Conservation (phyloP, 2,329 filamentous ascomycete species). For the Arthrobotrys conoides region DNA sequence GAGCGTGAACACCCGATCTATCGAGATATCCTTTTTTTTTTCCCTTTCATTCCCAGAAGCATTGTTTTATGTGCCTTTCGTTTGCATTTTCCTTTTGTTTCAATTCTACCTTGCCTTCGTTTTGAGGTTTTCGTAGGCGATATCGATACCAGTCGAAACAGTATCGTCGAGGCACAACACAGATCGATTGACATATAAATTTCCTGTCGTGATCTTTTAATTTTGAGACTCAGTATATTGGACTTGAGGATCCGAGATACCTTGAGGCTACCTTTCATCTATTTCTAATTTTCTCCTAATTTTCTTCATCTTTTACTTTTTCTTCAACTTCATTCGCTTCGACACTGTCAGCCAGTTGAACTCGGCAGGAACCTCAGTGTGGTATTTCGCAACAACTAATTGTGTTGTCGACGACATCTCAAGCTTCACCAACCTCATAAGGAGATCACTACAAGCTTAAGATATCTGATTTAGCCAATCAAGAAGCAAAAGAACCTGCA, state of each 20-base stretch:
- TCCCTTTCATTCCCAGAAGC: slow-evolving; percentile 37
- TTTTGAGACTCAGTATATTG: background rate
- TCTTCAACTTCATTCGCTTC: background rate
- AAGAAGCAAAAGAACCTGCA: background rate
- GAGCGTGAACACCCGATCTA: background rate
- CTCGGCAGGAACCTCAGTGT: slow-evolving; percentile 11
- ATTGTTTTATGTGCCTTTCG: slow-evolving; percentile 56
- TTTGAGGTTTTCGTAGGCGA: slow-evolving; percentile 7
- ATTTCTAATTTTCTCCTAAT: background rate
- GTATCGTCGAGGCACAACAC: background rate
- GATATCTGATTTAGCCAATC: background rate
- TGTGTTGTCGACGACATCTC: slow-evolving; percentile 32
- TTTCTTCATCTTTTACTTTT: background rate
- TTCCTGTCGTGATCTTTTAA: background rate
- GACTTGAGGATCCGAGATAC: slow-evolving; percentile 12
- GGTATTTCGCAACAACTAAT: slow-evolving; percentile 15
- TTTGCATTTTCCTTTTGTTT: slow-evolving; percentile 43
- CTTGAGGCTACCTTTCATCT: background rate
- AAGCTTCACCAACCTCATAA: slow-evolving; percentile 8
- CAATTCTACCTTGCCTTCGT: slow-evolving; percentile 33
- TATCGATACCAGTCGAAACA: background rate
- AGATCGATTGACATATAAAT: background rate
- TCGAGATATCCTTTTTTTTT: slow-evolving; percentile 27
- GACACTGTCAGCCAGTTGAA: background rate
- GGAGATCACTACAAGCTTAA: slow-evolving; percentile 10